Conservation (phyloP, 305 asterid species). For the Fraxinus sp. region DNA sequence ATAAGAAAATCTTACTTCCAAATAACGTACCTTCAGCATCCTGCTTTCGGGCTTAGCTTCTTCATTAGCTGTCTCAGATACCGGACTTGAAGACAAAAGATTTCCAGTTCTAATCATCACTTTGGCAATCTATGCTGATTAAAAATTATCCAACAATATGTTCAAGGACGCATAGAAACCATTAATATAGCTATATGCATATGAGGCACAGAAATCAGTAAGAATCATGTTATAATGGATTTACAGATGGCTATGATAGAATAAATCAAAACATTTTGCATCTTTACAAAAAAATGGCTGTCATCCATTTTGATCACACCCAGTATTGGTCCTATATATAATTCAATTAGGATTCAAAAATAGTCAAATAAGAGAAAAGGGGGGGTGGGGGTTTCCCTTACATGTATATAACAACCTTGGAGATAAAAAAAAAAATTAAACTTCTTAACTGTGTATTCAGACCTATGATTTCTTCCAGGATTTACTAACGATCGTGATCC, state of each 20-base stretch:
- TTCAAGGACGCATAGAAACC: slow-evolving; percentile 24
- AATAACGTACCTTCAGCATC: slow-evolving; percentile 59
- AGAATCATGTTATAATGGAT: not conserved
- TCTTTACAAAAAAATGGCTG: not conserved
- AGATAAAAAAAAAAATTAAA: not conserved
- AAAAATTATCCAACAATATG: slow-evolving; percentile 34
- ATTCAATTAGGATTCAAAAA: not conserved
- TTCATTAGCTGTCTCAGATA: slow-evolving; percentile 37
- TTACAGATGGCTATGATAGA: not conserved
- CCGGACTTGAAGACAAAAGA: slow-evolving; percentile 53
- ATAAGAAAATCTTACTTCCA: slow-evolving; percentile 7
- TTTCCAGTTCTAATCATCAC: slow-evolving; percentile 72
- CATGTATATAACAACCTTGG: not conserved
- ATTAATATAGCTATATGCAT: not conserved
- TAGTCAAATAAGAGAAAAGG: not conserved
- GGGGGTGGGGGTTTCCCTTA: not conserved
- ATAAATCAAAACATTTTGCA: not conserved
- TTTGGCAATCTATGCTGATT: slow-evolving; percentile 80
- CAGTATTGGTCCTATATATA: not conserved
- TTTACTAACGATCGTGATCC: not conserved
- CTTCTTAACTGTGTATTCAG: not conserved
- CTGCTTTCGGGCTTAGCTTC: slow-evolving; percentile 60
- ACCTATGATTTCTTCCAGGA: not conserved
- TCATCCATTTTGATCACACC: not conserved
- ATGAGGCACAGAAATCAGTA: not conserved